Conservation (phyloP, 2,329 filamentous ascomycete genomes). For the Colletotrichum shisoi region DNA sequence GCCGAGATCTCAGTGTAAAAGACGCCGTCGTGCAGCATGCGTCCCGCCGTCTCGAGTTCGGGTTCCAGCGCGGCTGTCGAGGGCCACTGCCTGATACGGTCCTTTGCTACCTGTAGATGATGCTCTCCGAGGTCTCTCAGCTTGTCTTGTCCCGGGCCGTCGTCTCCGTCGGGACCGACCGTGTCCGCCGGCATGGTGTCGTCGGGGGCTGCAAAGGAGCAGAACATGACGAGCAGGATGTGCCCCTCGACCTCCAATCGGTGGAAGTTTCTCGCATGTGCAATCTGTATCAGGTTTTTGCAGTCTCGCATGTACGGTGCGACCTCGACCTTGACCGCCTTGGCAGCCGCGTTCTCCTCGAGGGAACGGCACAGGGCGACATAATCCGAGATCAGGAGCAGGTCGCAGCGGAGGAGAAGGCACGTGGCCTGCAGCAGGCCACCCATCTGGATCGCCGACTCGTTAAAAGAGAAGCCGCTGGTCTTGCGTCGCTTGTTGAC, state of each 20-base stretch:
- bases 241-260: slow-evolving; percentile 60
- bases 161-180: background rate
- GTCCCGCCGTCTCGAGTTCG: slow-evolving; percentile 57
- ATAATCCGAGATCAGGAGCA: slow-evolving; percentile 56
- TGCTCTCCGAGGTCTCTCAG: slow-evolving; percentile 23
- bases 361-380: slow-evolving; percentile 33
- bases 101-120: slow-evolving; percentile 41
- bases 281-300: slow-evolving; percentile 50
- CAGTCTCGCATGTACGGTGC: slow-evolving; percentile 51
- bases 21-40: slow-evolving; percentile 53
- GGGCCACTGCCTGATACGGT: slow-evolving; percentile 38
- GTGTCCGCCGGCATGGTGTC: background rate
- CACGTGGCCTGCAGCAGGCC: slow-evolving; percentile 53
- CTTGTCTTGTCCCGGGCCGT: background rate
- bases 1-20: slow-evolving; percentile 60
- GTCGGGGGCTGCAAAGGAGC: slow-evolving; percentile 51
- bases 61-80: slow-evolving; percentile 49
- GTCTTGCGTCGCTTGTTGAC: slow-evolving; percentile 44
- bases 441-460: slow-evolving; percentile 49
- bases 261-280: slow-evolving; percentile 48
- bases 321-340: slow-evolving; percentile 44
- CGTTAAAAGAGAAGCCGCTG: slow-evolving; percentile 50
- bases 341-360: background rate
- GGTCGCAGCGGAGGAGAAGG: slow-evolving; percentile 59
- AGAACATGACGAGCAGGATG: slow-evolving; percentile 59